Percentiles rank a stretch among this genome's conserved stretches.
These are phyloP conservation scores for Hanseniaspora lindneri DNA, from an alignment of 805 yeast species.

Conservation along the genomic window DNA sequence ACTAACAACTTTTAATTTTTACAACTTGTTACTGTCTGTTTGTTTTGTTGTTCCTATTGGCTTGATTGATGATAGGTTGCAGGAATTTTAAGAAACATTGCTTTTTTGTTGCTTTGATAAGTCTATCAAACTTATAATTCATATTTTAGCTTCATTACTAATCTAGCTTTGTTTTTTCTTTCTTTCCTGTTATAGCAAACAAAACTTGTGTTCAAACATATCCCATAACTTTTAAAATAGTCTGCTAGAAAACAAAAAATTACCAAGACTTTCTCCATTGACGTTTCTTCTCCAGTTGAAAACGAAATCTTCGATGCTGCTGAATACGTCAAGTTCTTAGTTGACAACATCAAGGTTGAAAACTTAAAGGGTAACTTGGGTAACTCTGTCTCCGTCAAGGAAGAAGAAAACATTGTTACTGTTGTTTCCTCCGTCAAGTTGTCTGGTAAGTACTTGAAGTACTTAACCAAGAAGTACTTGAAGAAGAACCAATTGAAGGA, in stretches of 20 bases:
- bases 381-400: constrained; percentile 80
- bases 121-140: constrained; percentile 8
- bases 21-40: background rate
- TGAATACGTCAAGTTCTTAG: constrained; percentile 93
- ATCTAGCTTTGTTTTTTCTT: constrained; percentile 25
- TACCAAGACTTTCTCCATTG: constrained; percentile 86
- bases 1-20: constrained; percentile 5
- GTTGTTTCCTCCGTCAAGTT: constrained; percentile 83
- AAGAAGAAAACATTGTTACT: constrained; percentile 80
- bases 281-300: constrained; percentile 93
- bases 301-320: constrained; percentile 96
- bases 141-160: constrained; percentile 19
- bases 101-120: constrained; percentile 15
- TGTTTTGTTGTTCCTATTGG: background rate
- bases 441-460: constrained; percentile 99
- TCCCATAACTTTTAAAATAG: constrained; percentile 35
- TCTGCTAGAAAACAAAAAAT: constrained; percentile 73
- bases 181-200: background rate
- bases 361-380: constrained; percentile 94
- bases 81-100: constrained; percentile 9
- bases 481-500: constrained; percentile 99
- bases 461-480: constrained; percentile 98
- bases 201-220: background rate
- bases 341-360: constrained; percentile 98
- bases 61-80: background rate